Evolutionary conservation across 306 rosid genomes (phyloP).

Genomic region (Malus sylvestris): DNA sequence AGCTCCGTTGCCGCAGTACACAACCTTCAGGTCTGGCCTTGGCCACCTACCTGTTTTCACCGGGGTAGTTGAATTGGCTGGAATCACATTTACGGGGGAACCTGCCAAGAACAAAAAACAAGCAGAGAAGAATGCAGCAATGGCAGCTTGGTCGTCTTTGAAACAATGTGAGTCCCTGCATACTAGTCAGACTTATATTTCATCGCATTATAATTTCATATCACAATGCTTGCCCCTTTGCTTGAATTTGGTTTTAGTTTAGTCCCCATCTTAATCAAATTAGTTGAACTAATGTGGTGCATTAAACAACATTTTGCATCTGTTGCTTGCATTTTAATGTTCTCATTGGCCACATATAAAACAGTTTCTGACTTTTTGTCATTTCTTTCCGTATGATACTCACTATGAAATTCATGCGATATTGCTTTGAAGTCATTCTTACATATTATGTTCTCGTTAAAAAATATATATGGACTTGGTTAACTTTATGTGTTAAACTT

Average conservation of each 20-base stretch:
- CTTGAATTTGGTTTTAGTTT: neutral
- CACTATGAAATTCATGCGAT: neutral
- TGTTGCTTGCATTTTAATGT: neutral
- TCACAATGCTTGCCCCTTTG: neutral
- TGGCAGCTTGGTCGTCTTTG: slow-evolving; percentile 98
- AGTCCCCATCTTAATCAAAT: neutral
- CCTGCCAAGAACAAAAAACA: slow-evolving; percentile 97
- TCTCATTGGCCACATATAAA: neutral
- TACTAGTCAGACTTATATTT: neutral
- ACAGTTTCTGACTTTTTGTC: neutral
- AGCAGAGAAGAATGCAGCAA: slow-evolving; percentile 99
- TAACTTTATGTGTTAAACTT: neutral
- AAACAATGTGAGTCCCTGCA: slow-evolving; percentile 71
- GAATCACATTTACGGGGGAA: slow-evolving; percentile 88
- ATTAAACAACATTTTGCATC: neutral
- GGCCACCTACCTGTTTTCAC: slow-evolving; percentile 97
- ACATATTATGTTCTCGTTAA: neutral
- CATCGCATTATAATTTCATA: neutral
- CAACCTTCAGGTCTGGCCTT: slow-evolving; percentile 87
- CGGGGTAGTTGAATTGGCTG: slow-evolving; percentile 90
- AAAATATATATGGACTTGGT: no score
- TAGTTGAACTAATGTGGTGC: neutral
- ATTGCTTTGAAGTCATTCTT: neutral
- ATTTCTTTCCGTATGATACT: neutral
- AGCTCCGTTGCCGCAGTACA: slow-evolving; percentile 93